Conservation (phyloP, 352 stramenopile species). For the Globisporangium irregulare region DNA sequence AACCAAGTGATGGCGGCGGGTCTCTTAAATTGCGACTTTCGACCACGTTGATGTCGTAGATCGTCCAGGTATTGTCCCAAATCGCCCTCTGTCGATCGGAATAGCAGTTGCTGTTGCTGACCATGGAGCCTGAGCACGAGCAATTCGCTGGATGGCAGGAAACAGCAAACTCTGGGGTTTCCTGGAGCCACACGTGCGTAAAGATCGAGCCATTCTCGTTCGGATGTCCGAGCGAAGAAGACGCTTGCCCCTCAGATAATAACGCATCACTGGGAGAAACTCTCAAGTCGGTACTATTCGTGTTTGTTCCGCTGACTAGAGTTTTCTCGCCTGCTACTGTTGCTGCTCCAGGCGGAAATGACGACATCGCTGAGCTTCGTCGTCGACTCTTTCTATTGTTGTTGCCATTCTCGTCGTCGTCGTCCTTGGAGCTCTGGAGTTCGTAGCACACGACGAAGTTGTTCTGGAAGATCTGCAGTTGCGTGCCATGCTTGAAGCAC, state of each 20-base stretch:
- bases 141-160: constrained; percentile 12
- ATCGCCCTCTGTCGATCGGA: not conserved
- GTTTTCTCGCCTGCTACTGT: no score
- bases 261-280: not conserved
- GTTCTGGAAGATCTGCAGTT: constrained; percentile 23
- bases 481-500: constrained; percentile 16
- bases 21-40: not conserved
- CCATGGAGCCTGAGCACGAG: not conserved
- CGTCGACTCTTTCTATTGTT: not conserved
- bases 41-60: constrained; percentile 14
- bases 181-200: constrained; percentile 17
- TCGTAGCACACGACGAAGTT: constrained; percentile 26
- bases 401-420: not conserved
- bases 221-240: not conserved
- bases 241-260: not conserved
- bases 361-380: not conserved
- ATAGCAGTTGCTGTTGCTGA: not conserved
- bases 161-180: not conserved
- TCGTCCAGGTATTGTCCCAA: constrained; percentile 21
- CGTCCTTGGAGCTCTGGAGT: constrained; percentile 3
- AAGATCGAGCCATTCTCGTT: not conserved
- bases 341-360: not conserved
- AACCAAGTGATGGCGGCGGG: not conserved
- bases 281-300: not conserved
- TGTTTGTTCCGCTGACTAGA: no score